A percentile compares a stretch with the other conserved stretches of the same genome.
phyloP scores from a whole-genome alignment of 2,329 filamentous ascomycete genomes.

The Cladosporium sp. region DNA sequence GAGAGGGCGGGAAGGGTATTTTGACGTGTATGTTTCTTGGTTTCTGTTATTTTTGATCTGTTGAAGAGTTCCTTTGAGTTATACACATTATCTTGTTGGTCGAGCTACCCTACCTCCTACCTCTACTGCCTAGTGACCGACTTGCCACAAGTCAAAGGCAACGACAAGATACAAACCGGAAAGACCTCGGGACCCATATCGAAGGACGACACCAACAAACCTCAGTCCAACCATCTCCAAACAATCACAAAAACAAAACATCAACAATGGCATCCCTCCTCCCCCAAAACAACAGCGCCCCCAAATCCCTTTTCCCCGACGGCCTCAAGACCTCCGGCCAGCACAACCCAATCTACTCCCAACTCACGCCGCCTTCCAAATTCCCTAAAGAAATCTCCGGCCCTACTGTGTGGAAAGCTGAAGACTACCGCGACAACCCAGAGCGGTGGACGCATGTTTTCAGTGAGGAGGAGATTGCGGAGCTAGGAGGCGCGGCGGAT shows the following conservation, averaged over 20 bases:
- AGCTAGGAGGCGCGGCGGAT: constrained; percentile 66
- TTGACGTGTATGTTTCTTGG: background rate
- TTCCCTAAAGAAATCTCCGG: constrained; percentile 71
- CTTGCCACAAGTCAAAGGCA: background rate
- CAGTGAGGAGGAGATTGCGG: constrained; percentile 62
- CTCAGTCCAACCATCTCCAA: too few species aligned
- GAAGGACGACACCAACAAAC: background rate
- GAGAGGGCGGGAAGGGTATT: background rate
- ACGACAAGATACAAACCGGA: too few species aligned
- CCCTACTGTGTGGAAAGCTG: constrained; percentile 67
- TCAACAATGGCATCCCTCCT: constrained; percentile 7
- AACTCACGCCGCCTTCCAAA: constrained; percentile 63
- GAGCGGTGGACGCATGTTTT: constrained; percentile 72
- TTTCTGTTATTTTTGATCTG: background rate
- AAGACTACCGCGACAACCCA: constrained; percentile 60
- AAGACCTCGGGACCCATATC: too few species aligned
- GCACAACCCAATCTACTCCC: constrained; percentile 65
- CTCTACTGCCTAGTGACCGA: background rate
- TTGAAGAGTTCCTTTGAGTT: too few species aligned
- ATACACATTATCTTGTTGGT: too few species aligned
- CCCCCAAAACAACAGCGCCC: constrained; percentile 29
- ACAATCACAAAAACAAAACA: too few species aligned
- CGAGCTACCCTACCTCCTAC: background rate
- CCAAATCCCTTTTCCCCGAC: constrained; percentile 57
- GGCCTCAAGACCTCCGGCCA: constrained; percentile 69